phyloP scores from a whole-genome alignment of 164 flowering plant species.

The Tetracentron sinense region DNA sequence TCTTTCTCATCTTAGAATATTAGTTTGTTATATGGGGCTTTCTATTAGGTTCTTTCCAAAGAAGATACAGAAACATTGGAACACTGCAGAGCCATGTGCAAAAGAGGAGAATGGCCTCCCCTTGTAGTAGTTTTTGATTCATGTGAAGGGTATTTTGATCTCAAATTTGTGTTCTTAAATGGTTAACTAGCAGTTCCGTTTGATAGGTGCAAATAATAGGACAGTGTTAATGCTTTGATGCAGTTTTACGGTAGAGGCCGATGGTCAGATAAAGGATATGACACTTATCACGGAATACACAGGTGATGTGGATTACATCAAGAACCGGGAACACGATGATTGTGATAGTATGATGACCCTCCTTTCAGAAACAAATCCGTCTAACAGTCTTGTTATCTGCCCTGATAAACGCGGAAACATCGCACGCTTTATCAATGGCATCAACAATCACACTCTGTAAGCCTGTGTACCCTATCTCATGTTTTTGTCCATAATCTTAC shows the following conservation, averaged over 20 bases:
- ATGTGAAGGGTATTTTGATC: constrained; percentile 55
- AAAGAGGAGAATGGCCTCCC: constrained; percentile 70
- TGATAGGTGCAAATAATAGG: neutral
- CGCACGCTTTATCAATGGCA: constrained; percentile 74
- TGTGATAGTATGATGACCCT: constrained; percentile 81
- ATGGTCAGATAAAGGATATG: constrained; percentile 59
- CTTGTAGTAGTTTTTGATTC: constrained; percentile 59
- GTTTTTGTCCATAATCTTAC: neutral
- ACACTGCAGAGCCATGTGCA: constrained; percentile 50
- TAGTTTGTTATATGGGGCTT: neutral
- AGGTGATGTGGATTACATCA: constrained; percentile 69
- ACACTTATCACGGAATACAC: constrained; percentile 62
- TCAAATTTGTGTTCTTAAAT: neutral
- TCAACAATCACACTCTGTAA: constrained; percentile 72
- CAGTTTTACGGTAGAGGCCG: constrained; percentile 72
- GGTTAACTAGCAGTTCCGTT: neutral
- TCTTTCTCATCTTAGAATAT: neutral
- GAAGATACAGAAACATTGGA: constrained; percentile 58
- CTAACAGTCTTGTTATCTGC: constrained; percentile 61
- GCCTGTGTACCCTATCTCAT: constrained; percentile 15
- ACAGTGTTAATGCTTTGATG: constrained; percentile 15
- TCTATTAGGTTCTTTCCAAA: constrained; percentile 53
- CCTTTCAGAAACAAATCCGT: constrained; percentile 44
- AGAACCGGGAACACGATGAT: constrained; percentile 67
- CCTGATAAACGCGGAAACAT: constrained; percentile 74